These are phyloP conservation scores for Toxicodendron radicans DNA, from an alignment of 345 rosid genomes.

Conservation along the genomic window DNA sequence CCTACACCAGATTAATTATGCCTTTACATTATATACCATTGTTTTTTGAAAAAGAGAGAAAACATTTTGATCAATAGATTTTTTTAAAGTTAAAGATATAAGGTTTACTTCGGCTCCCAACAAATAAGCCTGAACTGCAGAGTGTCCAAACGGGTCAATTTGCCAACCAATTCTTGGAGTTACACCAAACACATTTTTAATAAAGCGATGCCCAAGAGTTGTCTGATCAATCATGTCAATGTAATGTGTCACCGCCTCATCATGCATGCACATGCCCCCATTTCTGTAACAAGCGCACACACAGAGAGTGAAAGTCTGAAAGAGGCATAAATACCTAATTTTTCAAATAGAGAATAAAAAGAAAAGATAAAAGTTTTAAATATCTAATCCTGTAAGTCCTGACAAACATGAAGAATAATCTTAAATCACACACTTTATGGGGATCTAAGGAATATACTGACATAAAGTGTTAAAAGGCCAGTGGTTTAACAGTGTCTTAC, in stretches of 20 bases:
- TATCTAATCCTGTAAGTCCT: not conserved
- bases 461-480: conserved; percentile 2
- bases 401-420: not conserved
- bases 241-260: conserved; percentile 90
- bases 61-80: not conserved
- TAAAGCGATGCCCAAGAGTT: conserved; percentile 86
- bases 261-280: conserved; percentile 99
- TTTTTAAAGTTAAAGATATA: conserved; percentile 8
- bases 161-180: conserved; percentile 99
- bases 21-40: conserved; percentile 12
- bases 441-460: not conserved
- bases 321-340: conserved; percentile 3
- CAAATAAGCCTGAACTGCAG: conserved; percentile 96
- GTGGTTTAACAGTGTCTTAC: conserved; percentile 38
- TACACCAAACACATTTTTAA: conserved; percentile 72
- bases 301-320: conserved; percentile 3
- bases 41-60: conserved; percentile 9
- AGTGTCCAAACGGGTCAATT: conserved; percentile 99
- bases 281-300: conserved; percentile 53
- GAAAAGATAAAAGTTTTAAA: not conserved
- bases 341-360: not conserved
- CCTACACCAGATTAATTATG: conserved; percentile 44
- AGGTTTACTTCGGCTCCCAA: conserved; percentile 79
- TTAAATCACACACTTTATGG: not conserved
- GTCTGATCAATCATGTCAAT: conserved; percentile 99